Evolutionary conservation across 2,329 filamentous ascomycete genomes (phyloP).

Genomic region (Capronia epimyces): DNA sequence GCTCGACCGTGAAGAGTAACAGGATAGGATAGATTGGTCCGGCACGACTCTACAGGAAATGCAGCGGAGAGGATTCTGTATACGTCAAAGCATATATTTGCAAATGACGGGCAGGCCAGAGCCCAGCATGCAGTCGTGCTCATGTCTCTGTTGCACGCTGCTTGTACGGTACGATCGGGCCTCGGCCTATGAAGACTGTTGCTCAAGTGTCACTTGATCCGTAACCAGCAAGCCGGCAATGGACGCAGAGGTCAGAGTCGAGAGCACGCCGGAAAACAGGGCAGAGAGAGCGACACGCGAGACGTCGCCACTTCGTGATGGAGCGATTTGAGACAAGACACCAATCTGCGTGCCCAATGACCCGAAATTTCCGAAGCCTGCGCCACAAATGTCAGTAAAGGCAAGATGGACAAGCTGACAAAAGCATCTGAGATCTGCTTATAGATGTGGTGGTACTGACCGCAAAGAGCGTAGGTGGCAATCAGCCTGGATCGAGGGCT

Average conservation of each 20-base stretch:
- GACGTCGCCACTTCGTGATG: conserved; percentile 67
- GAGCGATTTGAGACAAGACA: conserved; percentile 75
- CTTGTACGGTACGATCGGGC: too few relatives aligned
- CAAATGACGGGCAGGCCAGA: too few relatives aligned
- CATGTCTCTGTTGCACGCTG: too few relatives aligned
- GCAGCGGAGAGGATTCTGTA: too few relatives aligned
- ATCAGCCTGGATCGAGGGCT: conserved; percentile 70
- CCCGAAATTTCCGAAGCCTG: conserved; percentile 74
- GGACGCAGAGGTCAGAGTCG: conserved; percentile 71
- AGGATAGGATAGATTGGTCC: too few relatives aligned
- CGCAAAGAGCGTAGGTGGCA: conserved; percentile 77
- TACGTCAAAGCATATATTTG: too few relatives aligned
- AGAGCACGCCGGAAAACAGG: conserved; percentile 69
- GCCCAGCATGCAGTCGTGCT: too few relatives aligned
- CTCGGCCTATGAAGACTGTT: conserved; percentile 5
- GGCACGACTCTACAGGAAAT: too few relatives aligned
- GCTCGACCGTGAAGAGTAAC: too few relatives aligned
- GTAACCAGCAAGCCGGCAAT: conserved; percentile 69
- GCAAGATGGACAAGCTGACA: neutral
- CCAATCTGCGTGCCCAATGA: conserved; percentile 86
- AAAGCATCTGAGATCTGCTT: too few relatives aligned
- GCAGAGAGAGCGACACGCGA: conserved; percentile 70
- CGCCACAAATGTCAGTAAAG: neutral
- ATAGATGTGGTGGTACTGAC: too few relatives aligned
- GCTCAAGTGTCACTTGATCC: conserved; percentile 15